Conservation (phyloP, 768 basidiomycete genomes). For the Coprinopsis strossmayeri region DNA sequence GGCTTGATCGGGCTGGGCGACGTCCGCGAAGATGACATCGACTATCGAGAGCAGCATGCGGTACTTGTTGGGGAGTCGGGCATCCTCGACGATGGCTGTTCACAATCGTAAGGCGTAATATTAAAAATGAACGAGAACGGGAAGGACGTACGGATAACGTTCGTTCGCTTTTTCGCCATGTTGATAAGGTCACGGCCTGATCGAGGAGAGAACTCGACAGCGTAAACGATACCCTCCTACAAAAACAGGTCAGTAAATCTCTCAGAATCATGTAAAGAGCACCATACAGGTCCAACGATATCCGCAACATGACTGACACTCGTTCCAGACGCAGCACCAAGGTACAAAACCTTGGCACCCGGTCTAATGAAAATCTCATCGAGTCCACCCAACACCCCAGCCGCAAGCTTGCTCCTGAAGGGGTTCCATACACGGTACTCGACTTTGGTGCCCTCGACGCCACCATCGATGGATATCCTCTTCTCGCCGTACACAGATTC, state of each 20-base stretch:
- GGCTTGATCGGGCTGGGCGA: conserved; percentile 98
- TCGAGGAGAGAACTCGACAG: conserved; percentile 95
- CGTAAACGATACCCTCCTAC: conserved; percentile 94
- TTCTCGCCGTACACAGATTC: conserved; percentile 99
- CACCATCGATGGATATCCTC: conserved; percentile 80
- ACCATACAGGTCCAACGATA: conserved; percentile 88
- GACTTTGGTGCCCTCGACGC: conserved; percentile 74
- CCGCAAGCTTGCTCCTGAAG: conserved; percentile 94
- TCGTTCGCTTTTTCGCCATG: conserved; percentile 99
- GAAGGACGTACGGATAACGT: conserved; percentile 82
- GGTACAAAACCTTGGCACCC: conserved; percentile 93
- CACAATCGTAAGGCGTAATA: conserved; percentile 1
- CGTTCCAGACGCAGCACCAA: conserved; percentile 97
- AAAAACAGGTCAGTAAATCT: conserved; percentile 11
- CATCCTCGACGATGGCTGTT: conserved; percentile 93
- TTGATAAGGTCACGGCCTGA: conserved; percentile 97
- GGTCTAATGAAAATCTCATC: conserved; percentile 91
- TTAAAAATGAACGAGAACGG: neutral
- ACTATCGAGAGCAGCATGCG: conserved; percentile 94
- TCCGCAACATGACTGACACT: conserved; percentile 99
- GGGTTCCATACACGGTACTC: conserved; percentile 99
- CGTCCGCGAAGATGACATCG: conserved; percentile 96
- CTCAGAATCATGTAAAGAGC: neutral
- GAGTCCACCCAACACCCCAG: conserved; percentile 92
- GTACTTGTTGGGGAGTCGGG: conserved; percentile 93